A percentile compares a stretch with the other conserved stretches of the same genome.
Conservation (phyloP, 352 stramenopile genomes). For the Detonula confervacea region DNA sequence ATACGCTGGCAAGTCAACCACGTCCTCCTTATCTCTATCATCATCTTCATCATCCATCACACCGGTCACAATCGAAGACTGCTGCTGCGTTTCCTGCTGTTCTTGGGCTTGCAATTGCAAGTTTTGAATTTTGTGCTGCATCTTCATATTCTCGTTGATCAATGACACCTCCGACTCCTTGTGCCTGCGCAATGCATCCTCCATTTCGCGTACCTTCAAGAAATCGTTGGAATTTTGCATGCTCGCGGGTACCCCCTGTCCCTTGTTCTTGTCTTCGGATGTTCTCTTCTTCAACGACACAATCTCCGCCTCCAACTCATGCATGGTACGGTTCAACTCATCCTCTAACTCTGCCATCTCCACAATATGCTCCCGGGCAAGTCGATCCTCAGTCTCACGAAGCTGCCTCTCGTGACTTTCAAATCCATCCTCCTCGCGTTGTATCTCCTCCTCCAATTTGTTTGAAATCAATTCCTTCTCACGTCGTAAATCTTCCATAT, state of each 20-base stretch:
- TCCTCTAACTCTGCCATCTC: slow-evolving; percentile 39
- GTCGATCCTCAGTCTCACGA: slow-evolving; percentile 35
- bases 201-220: slow-evolving; percentile 39
- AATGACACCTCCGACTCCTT: slow-evolving; percentile 53
- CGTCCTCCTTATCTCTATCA: neutral
- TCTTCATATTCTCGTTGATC: slow-evolving; percentile 53
- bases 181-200: slow-evolving; percentile 37
- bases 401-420: slow-evolving; percentile 42
- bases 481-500: slow-evolving; percentile 46
- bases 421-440: slow-evolving; percentile 29
- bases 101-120: slow-evolving; percentile 24
- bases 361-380: slow-evolving; percentile 35
- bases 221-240: too few species aligned
- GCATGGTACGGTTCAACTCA: slow-evolving; percentile 48
- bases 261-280: neutral
- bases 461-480: slow-evolving; percentile 39
- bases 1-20: slow-evolving; percentile 41
- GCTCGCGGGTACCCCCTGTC: too few species aligned
- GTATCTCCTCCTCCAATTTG: slow-evolving; percentile 25
- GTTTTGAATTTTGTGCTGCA: slow-evolving; percentile 50
- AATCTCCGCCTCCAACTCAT: slow-evolving; percentile 47
- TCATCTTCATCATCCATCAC: slow-evolving; percentile 9
- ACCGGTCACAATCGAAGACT: neutral
- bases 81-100: too few species aligned
- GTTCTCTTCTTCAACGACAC: slow-evolving; percentile 27